A percentile compares a stretch with the other conserved stretches of the same genome.
Conservation (phyloP, 208 protist genomes). For the Trypanosoma melophagium region DNA sequence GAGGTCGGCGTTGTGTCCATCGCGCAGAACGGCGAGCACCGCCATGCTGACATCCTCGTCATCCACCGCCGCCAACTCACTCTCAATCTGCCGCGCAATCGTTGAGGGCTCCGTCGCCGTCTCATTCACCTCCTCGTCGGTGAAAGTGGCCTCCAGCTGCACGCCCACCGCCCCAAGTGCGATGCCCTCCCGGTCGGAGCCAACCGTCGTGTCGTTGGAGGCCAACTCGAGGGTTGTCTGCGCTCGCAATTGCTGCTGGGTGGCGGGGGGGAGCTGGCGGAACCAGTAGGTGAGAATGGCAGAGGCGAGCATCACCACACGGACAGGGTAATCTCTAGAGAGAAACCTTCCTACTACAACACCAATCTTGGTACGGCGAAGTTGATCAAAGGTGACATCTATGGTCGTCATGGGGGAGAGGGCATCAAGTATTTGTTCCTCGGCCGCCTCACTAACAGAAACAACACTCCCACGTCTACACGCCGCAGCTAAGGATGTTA, state of each 20-base stretch:
- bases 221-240: conserved; percentile 48
- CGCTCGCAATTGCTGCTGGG: conserved; percentile 38
- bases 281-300: conserved; percentile 83
- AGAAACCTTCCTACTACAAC: conserved; percentile 62
- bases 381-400: conserved; percentile 62
- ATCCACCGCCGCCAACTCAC: conserved; percentile 27
- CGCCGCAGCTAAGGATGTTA: conserved; percentile 3
- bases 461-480: background rate
- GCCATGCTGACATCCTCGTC: conserved; percentile 40
- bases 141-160: conserved; percentile 62
- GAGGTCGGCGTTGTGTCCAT: conserved; percentile 36
- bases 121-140: conserved; percentile 57
- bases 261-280: conserved; percentile 38
- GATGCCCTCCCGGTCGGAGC: conserved; percentile 27
- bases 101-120: background rate
- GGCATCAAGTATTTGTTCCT: conserved; percentile 36
- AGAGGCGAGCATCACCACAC: conserved; percentile 45
- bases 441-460: conserved; percentile 15
- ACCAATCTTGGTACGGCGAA: conserved; percentile 49
- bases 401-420: conserved; percentile 43
- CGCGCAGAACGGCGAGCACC: conserved; percentile 36
- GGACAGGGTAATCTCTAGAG: conserved; percentile 34
- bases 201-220: conserved; percentile 46
- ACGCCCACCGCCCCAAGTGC: conserved; percentile 55
- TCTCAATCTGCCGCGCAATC: conserved; percentile 31